phyloP scores from a whole-genome alignment of 2,329 filamentous ascomycete species.

The Grosmannia huntii region DNA sequence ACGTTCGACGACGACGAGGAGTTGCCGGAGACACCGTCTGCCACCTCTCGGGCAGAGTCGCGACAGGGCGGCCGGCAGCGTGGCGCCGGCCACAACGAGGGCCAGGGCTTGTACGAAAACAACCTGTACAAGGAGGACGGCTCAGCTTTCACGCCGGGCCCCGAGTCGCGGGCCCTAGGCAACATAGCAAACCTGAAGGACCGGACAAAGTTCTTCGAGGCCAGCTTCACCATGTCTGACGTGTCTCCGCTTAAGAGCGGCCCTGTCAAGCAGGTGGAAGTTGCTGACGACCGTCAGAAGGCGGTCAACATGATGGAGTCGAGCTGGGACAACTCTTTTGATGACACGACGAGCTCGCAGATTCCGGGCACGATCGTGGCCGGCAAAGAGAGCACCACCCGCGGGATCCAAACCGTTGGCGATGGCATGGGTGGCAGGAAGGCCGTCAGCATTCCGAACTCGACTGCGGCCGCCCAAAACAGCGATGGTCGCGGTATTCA shows the following conservation, averaged over 20 bases:
- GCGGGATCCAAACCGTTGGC: slow-evolving; percentile 37
- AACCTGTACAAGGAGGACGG: slow-evolving; percentile 54
- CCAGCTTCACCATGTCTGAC: slow-evolving; percentile 68
- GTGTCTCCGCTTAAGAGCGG: slow-evolving; percentile 29
- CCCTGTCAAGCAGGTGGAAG: slow-evolving; percentile 21
- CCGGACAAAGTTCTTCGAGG: slow-evolving; percentile 62
- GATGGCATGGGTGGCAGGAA: slow-evolving; percentile 55
- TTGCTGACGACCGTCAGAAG: slow-evolving; percentile 51
- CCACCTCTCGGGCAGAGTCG: slow-evolving; percentile 17
- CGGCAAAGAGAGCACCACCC: slow-evolving; percentile 12
- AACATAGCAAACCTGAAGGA: slow-evolving; percentile 62
- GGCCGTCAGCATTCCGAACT: slow-evolving; percentile 23
- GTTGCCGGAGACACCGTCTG: slow-evolving; percentile 40
- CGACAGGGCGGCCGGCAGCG: slow-evolving; percentile 26
- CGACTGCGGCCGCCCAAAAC: background rate
- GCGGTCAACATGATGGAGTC: slow-evolving; percentile 62
- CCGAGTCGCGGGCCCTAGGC: slow-evolving; percentile 36
- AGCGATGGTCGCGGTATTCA: slow-evolving; percentile 25
- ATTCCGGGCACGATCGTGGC: slow-evolving; percentile 17
- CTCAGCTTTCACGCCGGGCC: slow-evolving; percentile 20
- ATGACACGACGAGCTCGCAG: slow-evolving; percentile 33
- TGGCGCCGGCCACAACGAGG: slow-evolving; percentile 51
- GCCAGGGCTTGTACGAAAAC: slow-evolving; percentile 64
- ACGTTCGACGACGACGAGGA: slow-evolving; percentile 50
- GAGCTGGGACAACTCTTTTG: slow-evolving; percentile 35